These are phyloP conservation scores for Seiridium cupressi DNA, from an alignment of 2,329 filamentous ascomycete genomes.

Conservation along the genomic window DNA sequence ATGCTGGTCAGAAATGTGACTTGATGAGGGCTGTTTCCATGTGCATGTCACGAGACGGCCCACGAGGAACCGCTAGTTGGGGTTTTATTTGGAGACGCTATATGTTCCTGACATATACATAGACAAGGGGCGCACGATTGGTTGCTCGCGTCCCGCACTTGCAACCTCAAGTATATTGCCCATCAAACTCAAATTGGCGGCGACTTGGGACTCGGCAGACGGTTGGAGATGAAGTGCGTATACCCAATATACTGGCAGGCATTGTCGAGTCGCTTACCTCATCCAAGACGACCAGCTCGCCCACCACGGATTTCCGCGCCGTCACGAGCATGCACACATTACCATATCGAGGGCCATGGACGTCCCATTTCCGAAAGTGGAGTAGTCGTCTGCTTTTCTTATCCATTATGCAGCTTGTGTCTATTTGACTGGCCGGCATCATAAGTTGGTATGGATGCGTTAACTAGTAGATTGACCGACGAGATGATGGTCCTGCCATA, in stretches of 20 bases:
- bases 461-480: no score
- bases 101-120: background rate
- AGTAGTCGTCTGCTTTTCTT: background rate
- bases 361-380: slow-evolving; percentile 2
- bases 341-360: slow-evolving; percentile 1
- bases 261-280: background rate
- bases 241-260: background rate
- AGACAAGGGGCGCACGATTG: background rate
- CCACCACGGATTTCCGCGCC: slow-evolving; percentile 2
- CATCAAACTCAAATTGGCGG: background rate
- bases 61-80: no score
- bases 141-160: background rate
- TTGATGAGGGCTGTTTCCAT: no score
- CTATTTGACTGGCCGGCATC: background rate
- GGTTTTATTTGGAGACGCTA: background rate
- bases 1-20: no score
- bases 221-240: background rate
- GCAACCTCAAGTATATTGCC: slow-evolving; percentile 5
- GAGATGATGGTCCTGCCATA: no score
- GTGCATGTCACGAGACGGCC: no score
- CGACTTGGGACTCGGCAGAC: background rate
- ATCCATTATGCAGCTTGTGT: background rate
- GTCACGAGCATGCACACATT: background rate
- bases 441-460: no score
- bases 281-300: background rate